Conservation (phyloP, 2,329 filamentous ascomycete genomes). For the Stagonosporopsis cucurbitacearum region DNA sequence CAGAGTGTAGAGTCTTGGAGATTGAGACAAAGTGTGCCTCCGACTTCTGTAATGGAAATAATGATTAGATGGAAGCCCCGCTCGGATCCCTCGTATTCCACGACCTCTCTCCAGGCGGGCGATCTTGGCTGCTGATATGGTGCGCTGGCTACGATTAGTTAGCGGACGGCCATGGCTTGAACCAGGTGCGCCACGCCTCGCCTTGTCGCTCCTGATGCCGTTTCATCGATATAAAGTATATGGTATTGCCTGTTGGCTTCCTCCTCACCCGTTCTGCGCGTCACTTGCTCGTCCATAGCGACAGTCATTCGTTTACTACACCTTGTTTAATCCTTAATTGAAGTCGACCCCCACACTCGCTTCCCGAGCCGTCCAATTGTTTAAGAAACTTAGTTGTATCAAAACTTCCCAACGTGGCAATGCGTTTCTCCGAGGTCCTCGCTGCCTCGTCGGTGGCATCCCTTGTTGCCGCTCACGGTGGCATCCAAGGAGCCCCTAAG, state of each 20-base stretch:
- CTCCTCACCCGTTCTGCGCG: constrained; percentile 32
- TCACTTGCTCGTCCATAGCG: constrained; percentile 32
- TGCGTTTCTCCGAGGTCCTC: constrained; percentile 43
- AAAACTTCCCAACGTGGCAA: constrained; percentile 19
- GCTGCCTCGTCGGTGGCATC: constrained; percentile 37
- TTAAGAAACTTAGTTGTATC: constrained; percentile 3
- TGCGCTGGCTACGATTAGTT: constrained; percentile 20
- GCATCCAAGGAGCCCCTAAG: constrained; percentile 39
- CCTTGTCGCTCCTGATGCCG: constrained; percentile 12
- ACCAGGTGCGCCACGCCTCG: constrained; percentile 27
- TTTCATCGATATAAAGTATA: constrained; percentile 34
- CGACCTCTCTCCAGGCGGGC: constrained; percentile 19
- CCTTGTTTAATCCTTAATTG: constrained; percentile 25
- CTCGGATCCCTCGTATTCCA: constrained; percentile 23
- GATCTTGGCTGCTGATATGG: constrained; percentile 32
- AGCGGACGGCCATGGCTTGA: constrained; percentile 25
- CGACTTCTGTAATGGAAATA: constrained; percentile 7
- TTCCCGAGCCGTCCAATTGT: constrained; percentile 10
- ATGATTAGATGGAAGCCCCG: constrained; percentile 14
- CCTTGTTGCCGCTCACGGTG: constrained; percentile 42
- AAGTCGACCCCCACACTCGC: constrained; percentile 27
- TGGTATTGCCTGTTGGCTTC: constrained; percentile 7
- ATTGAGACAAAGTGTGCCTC: not conserved
- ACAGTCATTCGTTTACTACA: constrained; percentile 36
- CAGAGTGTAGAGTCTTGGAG: not conserved